A percentile compares a stretch with the other conserved stretches of the same genome.
Conservation (phyloP, 1,284 basidiomycete genomes). For the Tilletiaria anomala region DNA sequence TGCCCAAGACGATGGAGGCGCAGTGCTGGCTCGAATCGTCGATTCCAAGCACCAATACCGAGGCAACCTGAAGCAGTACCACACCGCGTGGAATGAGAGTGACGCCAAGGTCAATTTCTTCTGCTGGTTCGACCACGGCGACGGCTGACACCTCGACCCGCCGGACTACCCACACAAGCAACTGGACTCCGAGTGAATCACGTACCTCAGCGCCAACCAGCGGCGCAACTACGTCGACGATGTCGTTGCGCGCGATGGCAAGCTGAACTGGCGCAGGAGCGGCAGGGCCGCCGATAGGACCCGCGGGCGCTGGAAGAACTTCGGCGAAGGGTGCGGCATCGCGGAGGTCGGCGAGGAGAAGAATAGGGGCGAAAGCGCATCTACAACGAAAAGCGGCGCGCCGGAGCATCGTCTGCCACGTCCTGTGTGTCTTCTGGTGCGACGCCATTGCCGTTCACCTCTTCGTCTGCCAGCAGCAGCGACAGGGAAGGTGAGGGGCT, state of each 20-base stretch:
- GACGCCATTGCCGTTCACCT: no score
- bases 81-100: constrained; percentile 16
- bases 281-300: constrained; percentile 45
- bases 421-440: constrained; percentile 6
- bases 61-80: constrained; percentile 29
- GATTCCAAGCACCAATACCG: constrained; percentile 17
- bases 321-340: constrained; percentile 34
- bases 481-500: constrained; percentile 8
- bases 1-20: no score
- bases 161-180: constrained; percentile 54
- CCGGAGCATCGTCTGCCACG: not conserved
- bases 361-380: no score
- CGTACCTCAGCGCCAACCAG: constrained; percentile 47
- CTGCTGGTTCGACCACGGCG: constrained; percentile 56
- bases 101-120: constrained; percentile 26
- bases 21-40: no score
- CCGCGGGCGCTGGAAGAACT: constrained; percentile 23
- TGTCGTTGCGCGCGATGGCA: constrained; percentile 48
- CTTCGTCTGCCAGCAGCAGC: not conserved
- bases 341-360: constrained; percentile 26
- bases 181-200: constrained; percentile 51
- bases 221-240: constrained; percentile 59
- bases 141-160: constrained; percentile 52
- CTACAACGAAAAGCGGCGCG: constrained; percentile 3
- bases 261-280: constrained; percentile 57